Conservation (phyloP, 306 rosid genomes). For the Cicer arietinum region DNA sequence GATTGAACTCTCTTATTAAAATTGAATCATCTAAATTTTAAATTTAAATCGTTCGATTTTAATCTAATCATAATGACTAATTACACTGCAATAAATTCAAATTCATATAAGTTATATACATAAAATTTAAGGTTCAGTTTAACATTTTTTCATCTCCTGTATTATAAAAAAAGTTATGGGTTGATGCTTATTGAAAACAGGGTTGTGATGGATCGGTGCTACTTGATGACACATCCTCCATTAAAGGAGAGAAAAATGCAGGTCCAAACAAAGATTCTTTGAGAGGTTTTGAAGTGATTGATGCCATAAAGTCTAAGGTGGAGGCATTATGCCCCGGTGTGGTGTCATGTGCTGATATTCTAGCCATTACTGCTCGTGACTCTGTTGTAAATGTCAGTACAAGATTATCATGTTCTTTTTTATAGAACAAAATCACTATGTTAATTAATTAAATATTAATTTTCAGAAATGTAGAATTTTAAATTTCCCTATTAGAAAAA, state of each 20-base stretch:
- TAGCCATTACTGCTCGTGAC: slow-evolving; percentile 82
- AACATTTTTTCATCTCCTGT: no score
- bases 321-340: slow-evolving; percentile 71
- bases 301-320: slow-evolving; percentile 65
- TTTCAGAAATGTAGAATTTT: neutral
- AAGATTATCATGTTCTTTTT: neutral
- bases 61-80: no score
- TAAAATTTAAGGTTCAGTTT: no score
- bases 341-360: slow-evolving; percentile 86
- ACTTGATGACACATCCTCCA: slow-evolving; percentile 65
- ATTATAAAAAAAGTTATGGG: neutral
- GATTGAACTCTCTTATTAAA: no score
- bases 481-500: neutral
- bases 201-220: slow-evolving; percentile 89
- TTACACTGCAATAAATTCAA: no score
- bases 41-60: no score
- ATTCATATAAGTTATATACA: no score
- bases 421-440: no score
- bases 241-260: slow-evolving; percentile 75
- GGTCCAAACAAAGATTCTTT: slow-evolving; percentile 60
- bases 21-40: no score
- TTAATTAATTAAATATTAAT: no score
- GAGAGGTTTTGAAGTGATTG: slow-evolving; percentile 70
- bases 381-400: slow-evolving; percentile 68
- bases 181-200: slow-evolving; percentile 46